phyloP scores from a whole-genome alignment of 495 filamentous ascomycete species.

The Geoglossum glabrum region DNA sequence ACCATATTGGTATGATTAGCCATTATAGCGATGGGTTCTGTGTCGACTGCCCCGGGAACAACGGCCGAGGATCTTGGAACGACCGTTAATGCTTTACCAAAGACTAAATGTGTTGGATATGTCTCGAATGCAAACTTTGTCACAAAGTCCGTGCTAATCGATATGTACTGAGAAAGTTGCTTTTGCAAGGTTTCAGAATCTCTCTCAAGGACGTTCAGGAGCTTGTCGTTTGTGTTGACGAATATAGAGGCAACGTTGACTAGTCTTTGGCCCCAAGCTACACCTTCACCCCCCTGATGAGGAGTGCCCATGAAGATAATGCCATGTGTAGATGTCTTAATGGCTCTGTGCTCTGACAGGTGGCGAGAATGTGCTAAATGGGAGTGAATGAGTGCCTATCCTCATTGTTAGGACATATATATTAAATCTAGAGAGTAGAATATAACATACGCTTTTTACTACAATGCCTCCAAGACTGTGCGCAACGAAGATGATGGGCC shows the following conservation, averaged over 20 bases:
- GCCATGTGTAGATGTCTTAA: conserved; percentile 67
- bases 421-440: not conserved
- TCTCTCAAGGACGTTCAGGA: too few relatives aligned
- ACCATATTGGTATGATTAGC: conserved; percentile 21
- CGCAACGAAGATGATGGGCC: conserved; percentile 74
- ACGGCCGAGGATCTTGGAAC: conserved; percentile 21
- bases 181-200: not conserved
- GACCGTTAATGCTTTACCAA: conserved; percentile 9
- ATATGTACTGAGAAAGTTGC: not conserved
- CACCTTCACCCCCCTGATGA: conserved; percentile 57
- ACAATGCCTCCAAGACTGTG: conserved; percentile 71
- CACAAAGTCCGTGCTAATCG: not conserved
- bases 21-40: conserved; percentile 19
- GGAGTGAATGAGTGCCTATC: conserved; percentile 38
- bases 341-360: conserved; percentile 53
- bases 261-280: conserved; percentile 41
- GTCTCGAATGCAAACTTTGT: conserved; percentile 6
- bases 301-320: conserved; percentile 76
- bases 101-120: conserved; percentile 8
- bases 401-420: not conserved
- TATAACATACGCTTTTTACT: conserved; percentile 38
- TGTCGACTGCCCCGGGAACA: conserved; percentile 16
- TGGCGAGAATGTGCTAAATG: conserved; percentile 41
- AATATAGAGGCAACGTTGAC: conserved; percentile 41
- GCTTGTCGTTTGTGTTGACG: conserved; percentile 42